Evolutionary conservation across 1,139 yeast genomes (phyloP).

Genomic region (Sugiyamaella sp.): DNA sequence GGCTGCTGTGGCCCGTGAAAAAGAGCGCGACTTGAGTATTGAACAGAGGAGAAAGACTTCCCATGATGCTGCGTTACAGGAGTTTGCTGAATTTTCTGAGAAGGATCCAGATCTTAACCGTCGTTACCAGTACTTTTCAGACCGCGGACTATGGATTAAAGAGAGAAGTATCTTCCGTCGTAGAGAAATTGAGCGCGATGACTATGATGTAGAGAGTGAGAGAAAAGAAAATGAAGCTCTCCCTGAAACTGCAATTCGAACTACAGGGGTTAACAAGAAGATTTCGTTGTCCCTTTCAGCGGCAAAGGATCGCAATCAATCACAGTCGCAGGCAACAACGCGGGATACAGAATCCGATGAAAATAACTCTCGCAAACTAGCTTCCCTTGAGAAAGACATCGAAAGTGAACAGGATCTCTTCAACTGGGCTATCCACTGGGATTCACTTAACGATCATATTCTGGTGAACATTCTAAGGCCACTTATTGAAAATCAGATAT

Average conservation of each 20-base stretch:
- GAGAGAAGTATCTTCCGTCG: slow-evolving; percentile 34
- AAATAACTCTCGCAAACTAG: not conserved
- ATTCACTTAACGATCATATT: slow-evolving; percentile 31
- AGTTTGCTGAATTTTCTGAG: slow-evolving; percentile 35
- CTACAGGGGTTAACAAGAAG: slow-evolving; percentile 20
- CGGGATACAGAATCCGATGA: not conserved
- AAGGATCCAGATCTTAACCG: slow-evolving; percentile 29
- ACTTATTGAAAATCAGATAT: slow-evolving; percentile 37
- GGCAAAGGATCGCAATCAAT: not conserved
- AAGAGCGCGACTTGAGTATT: slow-evolving; percentile 27
- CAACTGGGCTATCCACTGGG: slow-evolving; percentile 38
- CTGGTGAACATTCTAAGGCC: slow-evolving; percentile 35
- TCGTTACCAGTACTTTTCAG: slow-evolving; percentile 38
- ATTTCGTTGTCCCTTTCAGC: slow-evolving; percentile 28
- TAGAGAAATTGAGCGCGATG: slow-evolving; percentile 39
- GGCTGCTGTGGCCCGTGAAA: slow-evolving; percentile 34
- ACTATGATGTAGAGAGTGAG: slow-evolving; percentile 35
- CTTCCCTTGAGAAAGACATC: slow-evolving; percentile 24
- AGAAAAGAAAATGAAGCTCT: slow-evolving; percentile 27
- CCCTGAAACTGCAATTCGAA: slow-evolving; percentile 12
- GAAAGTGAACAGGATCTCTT: slow-evolving; percentile 34
- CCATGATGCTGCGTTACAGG: slow-evolving; percentile 29
- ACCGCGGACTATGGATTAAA: slow-evolving; percentile 42
- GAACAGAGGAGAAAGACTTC: slow-evolving; percentile 28
- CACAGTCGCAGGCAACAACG: not conserved